Conservation (phyloP, 352 stramenopile genomes). For the Peronospora belbahrii region DNA sequence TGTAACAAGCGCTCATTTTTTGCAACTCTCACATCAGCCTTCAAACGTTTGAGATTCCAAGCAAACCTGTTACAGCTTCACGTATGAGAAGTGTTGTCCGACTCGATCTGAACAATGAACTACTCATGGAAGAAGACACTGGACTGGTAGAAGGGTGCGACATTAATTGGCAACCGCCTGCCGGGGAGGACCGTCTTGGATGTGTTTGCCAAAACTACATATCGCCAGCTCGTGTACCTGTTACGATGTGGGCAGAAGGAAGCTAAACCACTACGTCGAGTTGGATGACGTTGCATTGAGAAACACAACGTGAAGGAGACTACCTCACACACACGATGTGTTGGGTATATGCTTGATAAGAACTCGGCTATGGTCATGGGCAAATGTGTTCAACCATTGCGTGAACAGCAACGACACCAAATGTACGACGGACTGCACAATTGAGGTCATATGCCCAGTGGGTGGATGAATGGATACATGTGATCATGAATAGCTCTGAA, state of each 20-base stretch:
- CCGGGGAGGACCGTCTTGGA: constrained; percentile 50
- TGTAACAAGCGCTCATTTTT: too few relatives aligned
- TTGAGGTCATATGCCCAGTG: constrained; percentile 48
- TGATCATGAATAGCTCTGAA: constrained; percentile 67
- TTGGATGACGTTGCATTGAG: constrained; percentile 43
- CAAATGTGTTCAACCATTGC: constrained; percentile 58
- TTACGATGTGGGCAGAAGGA: too few relatives aligned
- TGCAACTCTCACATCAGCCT: too few relatives aligned
- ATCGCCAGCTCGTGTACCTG: constrained; percentile 35
- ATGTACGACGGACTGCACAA: constrained; percentile 52
- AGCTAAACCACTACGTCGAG: constrained; percentile 45
- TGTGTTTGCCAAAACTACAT: constrained; percentile 54
- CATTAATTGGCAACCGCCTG: constrained; percentile 52
- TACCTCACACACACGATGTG: constrained; percentile 63
- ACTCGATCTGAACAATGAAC: too few relatives aligned
- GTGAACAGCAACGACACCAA: too few relatives aligned
- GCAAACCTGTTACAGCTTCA: too few relatives aligned
- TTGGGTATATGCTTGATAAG: constrained; percentile 37
- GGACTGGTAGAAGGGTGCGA: constrained; percentile 46
- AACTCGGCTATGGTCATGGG: constrained; percentile 51
- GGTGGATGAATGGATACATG: constrained; percentile 60
- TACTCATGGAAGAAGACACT: constrained; percentile 32
- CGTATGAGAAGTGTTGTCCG: too few relatives aligned
- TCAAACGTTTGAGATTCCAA: too few relatives aligned
- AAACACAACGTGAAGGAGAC: constrained; percentile 48